Percentiles rank a stretch among this genome's conserved stretches.
phyloP scores from a whole-genome alignment of 495 filamentous ascomycete species.

The Bryoglossum gracile region DNA sequence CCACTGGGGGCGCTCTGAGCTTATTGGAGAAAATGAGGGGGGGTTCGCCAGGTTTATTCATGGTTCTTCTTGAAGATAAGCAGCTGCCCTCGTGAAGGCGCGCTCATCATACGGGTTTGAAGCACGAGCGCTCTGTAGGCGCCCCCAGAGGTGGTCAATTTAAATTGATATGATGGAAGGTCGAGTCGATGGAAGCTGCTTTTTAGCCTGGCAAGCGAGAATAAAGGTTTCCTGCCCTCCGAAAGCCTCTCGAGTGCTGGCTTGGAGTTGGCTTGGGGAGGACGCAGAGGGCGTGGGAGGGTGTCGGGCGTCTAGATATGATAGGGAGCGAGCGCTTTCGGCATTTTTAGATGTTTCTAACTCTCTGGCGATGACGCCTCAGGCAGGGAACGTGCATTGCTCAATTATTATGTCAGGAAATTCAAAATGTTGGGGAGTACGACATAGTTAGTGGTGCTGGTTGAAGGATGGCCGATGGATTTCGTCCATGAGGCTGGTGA shows the following conservation, averaged over 20 bases:
- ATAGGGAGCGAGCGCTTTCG: constrained; percentile 8
- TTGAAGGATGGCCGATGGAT: not conserved
- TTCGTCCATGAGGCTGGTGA: not conserved
- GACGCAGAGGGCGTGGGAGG: constrained; percentile 9
- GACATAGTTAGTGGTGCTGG: too few relatives aligned
- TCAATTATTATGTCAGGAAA: too few relatives aligned
- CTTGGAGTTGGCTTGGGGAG: not conserved
- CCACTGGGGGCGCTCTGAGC: not conserved
- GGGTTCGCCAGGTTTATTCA: too few relatives aligned
- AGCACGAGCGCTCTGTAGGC: not conserved
- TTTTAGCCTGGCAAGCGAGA: not conserved
- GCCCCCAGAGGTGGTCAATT: not conserved
- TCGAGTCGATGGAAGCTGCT: not conserved
- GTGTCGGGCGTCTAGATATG: constrained; percentile 18
- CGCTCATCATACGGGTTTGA: not conserved
- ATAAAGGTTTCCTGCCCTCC: not conserved
- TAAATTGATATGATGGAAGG: not conserved
- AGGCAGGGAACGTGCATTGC: not conserved
- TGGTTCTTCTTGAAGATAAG: too few relatives aligned
- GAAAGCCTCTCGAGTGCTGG: not conserved
- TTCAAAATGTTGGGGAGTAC: not conserved
- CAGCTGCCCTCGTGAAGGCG: not conserved
- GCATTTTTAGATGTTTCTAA: constrained; percentile 12
- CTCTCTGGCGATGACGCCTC: not conserved
- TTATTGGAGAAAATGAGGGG: not conserved